Evolutionary conservation across 176 grass and related monocot genomes (phyloP), one percentile per base, ranked within the genome.

Genomic region (Aegilops bicornis): DNA sequence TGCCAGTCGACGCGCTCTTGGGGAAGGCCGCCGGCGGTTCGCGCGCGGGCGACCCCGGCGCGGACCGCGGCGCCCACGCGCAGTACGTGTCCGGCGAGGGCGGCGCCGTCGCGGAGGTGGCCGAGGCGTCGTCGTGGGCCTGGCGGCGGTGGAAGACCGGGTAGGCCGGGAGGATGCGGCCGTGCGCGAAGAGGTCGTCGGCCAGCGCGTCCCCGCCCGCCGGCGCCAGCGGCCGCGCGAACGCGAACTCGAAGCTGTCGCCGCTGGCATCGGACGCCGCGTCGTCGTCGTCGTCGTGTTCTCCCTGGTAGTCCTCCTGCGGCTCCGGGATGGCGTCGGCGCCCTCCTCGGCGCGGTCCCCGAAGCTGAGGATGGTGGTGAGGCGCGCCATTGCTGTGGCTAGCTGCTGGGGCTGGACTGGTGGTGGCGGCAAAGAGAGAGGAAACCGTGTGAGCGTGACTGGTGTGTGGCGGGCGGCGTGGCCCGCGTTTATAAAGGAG

Each of bases 151-250:
- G 82, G 82, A 94, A 97, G 54, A 86, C 79, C 0, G 95, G 92
- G 81, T 92, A 94, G 2, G 86, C 20, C 37, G 95, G 89, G 20
- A 93, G 14, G 85, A 97, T 74, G 67, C 80, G 88, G 36, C 95
- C 90, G 73, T 91, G 61, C 39, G 86, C 88, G 87, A 97, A 97
- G 63, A 97, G 73, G 63, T 97, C 90, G 31, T 94, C 92, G 4
- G 92, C 95, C 31, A 69, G 73, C 4, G 79, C 79, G 5, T 81
- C 14, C 24, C 7, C 25, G 10, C 4, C 17, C 8, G 7, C 23
- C 3, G 63, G n/a, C 0, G 45, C 10, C 29, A 86, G 82, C 59
- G 85, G 80, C 22, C 86, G 75, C 69, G 82, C 90, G 83, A 95
- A 95, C 5, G 90, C 37, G 85, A 95, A 95, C 83, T 95, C 90